phyloP scores from a whole-genome alignment of 1,139 yeast species.

The Magnusiomyces fungicola region DNA sequence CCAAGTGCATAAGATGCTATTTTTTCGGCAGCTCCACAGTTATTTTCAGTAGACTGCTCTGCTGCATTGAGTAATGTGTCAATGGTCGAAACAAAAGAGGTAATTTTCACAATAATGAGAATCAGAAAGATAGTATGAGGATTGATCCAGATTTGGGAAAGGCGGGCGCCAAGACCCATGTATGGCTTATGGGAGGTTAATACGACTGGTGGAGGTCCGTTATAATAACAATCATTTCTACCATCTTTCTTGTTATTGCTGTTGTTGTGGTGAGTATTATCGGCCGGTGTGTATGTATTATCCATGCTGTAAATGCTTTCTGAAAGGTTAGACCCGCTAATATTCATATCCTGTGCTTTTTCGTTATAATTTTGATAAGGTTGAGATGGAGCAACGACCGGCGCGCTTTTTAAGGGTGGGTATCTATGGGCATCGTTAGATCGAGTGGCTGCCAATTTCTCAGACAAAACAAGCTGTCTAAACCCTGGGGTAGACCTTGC shows the following conservation, averaged over 20 bases:
- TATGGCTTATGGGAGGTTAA: conserved; percentile 22
- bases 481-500: no score
- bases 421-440: not conserved
- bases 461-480: not conserved
- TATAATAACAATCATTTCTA: not conserved
- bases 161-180: conserved; percentile 29
- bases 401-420: not conserved
- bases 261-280: no score
- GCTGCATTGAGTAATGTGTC: conserved; percentile 24
- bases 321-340: no score
- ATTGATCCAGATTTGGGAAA: conserved; percentile 32
- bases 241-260: not conserved
- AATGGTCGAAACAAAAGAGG: conserved; percentile 26
- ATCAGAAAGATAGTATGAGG: conserved; percentile 28
- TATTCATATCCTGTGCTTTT: no score
- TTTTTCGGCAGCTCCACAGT: conserved; percentile 43
- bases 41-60: conserved; percentile 21
- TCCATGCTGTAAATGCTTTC: no score
- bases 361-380: no score
- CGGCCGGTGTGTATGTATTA: no score
- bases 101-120: conserved; percentile 30
- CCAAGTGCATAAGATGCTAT: conserved; percentile 40
- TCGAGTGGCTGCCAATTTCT: not conserved
- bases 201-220: not conserved
- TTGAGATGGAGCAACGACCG: no score